These are phyloP conservation scores for Holtermanniella nyarrowii DNA, from an alignment of 768 basidiomycete species.

Conservation along the genomic window DNA sequence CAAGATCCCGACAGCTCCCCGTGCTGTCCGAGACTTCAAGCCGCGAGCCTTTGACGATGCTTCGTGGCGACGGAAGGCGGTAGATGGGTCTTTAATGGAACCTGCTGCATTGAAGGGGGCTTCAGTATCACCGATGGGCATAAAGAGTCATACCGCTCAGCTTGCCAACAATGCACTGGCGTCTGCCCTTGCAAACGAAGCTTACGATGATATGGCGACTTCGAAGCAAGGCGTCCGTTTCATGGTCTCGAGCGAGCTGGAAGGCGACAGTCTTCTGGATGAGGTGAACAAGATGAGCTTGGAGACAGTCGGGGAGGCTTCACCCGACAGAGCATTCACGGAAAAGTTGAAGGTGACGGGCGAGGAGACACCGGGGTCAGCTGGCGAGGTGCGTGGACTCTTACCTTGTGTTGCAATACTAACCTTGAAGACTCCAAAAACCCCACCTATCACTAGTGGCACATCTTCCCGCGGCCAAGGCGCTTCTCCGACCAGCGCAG, in stretches of 20 bases:
- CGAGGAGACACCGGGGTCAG: slow-evolving; percentile 1
- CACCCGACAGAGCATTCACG: slow-evolving; percentile 9
- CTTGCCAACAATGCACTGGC: background rate
- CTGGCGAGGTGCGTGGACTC: slow-evolving; percentile 17
- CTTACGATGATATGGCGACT: too few species aligned
- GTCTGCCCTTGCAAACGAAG: background rate
- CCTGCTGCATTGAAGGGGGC: too few species aligned
- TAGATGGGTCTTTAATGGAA: background rate
- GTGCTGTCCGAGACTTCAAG: background rate
- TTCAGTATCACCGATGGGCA: too few species aligned
- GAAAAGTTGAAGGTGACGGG: slow-evolving; percentile 1
- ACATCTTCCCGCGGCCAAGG: slow-evolving; percentile 10
- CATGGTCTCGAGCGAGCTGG: slow-evolving; percentile 37
- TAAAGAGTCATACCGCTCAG: background rate
- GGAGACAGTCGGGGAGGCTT: slow-evolving; percentile 23
- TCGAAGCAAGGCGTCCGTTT: slow-evolving; percentile 34
- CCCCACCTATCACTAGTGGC: slow-evolving; percentile 10
- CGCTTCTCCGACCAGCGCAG: slow-evolving; percentile 9
- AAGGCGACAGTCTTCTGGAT: slow-evolving; percentile 35
- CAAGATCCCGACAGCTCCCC: background rate
- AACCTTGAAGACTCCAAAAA: slow-evolving; percentile 19
- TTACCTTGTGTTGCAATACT: background rate
- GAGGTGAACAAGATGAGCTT: slow-evolving; percentile 41
- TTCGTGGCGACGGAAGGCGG: background rate
- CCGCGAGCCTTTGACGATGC: background rate